Evolutionary conservation across 2,329 filamentous ascomycete genomes (phyloP).

Genomic region (Diplodia mutila): DNA sequence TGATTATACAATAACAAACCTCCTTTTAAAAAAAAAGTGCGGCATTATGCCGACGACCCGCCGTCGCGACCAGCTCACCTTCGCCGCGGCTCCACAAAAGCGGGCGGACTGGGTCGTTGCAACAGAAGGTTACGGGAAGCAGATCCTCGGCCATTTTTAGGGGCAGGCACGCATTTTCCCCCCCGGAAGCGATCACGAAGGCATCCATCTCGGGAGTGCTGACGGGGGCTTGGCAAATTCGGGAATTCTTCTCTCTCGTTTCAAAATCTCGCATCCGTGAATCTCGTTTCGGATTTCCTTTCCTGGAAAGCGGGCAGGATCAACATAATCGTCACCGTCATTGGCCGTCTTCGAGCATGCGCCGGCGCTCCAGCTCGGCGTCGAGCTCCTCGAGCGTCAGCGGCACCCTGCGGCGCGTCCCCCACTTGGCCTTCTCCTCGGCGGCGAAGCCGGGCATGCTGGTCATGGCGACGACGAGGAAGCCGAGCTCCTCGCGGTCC

Average conservation of each 20-base stretch:
- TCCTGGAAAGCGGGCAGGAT: background rate
- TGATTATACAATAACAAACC: background rate
- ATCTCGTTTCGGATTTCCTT: background rate
- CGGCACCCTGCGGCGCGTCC: constrained; percentile 54
- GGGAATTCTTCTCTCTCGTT: background rate
- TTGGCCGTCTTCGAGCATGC: constrained; percentile 33
- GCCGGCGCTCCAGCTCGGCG: constrained; percentile 61
- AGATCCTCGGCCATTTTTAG: background rate
- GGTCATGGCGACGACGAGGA: constrained; percentile 82
- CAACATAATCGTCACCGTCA: background rate
- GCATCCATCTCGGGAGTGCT: background rate
- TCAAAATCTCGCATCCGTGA: background rate
- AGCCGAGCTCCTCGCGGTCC: constrained; percentile 90
- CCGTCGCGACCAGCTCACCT: background rate
- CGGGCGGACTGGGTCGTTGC: background rate
- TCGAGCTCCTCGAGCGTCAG: constrained; percentile 63
- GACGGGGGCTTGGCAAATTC: background rate
- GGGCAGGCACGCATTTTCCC: background rate
- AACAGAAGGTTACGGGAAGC: background rate
- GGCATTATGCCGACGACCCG: constrained; percentile 3
- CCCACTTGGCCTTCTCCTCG: constrained; percentile 61
- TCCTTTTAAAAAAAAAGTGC: background rate
- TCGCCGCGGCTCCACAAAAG: background rate
- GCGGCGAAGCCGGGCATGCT: constrained; percentile 74
- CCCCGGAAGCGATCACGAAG: background rate